Evolutionary conservation across 2,329 filamentous ascomycete genomes (phyloP).

Genomic region (Balansia obtecta): DNA sequence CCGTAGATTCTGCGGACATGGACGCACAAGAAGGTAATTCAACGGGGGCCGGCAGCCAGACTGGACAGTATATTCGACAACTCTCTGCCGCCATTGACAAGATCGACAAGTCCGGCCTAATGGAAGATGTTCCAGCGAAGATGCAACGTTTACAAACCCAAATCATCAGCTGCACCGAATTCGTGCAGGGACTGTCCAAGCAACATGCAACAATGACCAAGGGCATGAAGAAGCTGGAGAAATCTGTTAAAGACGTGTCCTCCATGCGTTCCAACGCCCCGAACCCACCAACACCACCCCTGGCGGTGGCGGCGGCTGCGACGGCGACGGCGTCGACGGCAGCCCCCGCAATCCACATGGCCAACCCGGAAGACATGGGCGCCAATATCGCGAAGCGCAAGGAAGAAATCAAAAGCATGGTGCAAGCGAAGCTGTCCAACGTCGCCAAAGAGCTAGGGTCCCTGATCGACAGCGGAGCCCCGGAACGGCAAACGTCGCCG

Average conservation of each 20-base stretch:
- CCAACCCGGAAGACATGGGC: not conserved
- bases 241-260: not conserved
- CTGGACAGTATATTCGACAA: not conserved
- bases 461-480: constrained; percentile 12
- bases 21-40: not conserved
- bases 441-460: constrained; percentile 6
- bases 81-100: not conserved
- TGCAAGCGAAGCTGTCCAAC: constrained; percentile 6
- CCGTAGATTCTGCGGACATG: not conserved
- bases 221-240: constrained; percentile 1
- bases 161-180: not conserved
- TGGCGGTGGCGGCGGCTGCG: too few species aligned
- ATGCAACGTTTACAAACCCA: not conserved
- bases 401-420: not conserved
- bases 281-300: not conserved
- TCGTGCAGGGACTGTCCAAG: constrained; percentile 1
- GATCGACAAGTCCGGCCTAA: not conserved
- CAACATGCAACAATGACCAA: not conserved
- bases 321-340: too few species aligned
- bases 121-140: not conserved
- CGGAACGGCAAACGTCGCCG: constrained; percentile 3
- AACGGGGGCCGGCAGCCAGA: not conserved
- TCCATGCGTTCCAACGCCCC: not conserved
- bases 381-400: constrained; percentile 1
- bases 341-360: not conserved